Percentiles rank a stretch among this genome's conserved stretches.
Conservation (phyloP, 768 basidiomycete genomes). For the Leccinum arenicola region DNA sequence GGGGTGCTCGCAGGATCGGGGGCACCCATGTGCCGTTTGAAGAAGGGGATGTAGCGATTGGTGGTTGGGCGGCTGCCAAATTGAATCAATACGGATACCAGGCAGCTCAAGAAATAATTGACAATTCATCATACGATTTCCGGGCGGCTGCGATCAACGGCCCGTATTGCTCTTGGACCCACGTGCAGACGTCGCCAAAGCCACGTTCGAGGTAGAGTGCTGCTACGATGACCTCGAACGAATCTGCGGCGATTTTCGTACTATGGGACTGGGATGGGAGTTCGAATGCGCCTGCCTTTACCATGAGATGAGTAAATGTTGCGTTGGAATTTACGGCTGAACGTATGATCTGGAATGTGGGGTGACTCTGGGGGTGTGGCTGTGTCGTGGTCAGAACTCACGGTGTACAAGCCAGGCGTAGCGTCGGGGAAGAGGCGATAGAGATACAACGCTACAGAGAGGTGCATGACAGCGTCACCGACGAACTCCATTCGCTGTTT, state of each 20-base stretch:
- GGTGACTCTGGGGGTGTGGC: not conserved
- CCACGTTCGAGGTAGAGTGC: slow-evolving; percentile 41
- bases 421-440: slow-evolving; percentile 33
- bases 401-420: slow-evolving; percentile 36
- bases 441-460: slow-evolving; percentile 39
- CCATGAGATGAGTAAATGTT: slow-evolving; percentile 38
- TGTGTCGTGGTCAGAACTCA: slow-evolving; percentile 13
- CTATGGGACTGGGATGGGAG: slow-evolving; percentile 19
- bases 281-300: slow-evolving; percentile 30
- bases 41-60: not conserved
- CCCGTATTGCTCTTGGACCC: slow-evolving; percentile 38
- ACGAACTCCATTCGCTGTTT: slow-evolving; percentile 46
- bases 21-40: slow-evolving; percentile 12
- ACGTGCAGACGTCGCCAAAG: slow-evolving; percentile 34
- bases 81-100: slow-evolving; percentile 5
- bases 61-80: slow-evolving; percentile 13
- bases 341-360: slow-evolving; percentile 20
- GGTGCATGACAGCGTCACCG: slow-evolving; percentile 46
- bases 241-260: slow-evolving; percentile 43
- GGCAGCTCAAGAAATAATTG: not conserved
- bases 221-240: slow-evolving; percentile 47
- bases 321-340: slow-evolving; percentile 33
- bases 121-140: slow-evolving; percentile 29
- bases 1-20: slow-evolving; percentile 8
- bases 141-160: slow-evolving; percentile 36